A percentile compares a stretch with the other conserved stretches of the same genome.
Conservation (phyloP, 2,329 filamentous ascomycete genomes). For the Fusarium sororula region DNA sequence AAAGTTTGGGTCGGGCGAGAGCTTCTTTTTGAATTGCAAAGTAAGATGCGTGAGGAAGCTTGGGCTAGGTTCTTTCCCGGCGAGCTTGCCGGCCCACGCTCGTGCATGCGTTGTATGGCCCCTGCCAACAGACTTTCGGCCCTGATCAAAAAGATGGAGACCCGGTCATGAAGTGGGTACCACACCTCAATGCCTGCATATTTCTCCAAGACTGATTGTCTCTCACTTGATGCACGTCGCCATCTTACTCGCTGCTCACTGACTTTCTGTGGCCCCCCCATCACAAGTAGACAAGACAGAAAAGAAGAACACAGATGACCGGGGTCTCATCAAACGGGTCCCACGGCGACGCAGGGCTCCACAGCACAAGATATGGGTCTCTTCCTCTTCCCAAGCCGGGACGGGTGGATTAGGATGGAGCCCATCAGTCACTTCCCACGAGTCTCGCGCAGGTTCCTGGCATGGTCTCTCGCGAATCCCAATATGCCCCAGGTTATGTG, state of each 20-base stretch:
- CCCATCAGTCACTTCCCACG: constrained; percentile 32
- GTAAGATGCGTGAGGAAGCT: constrained; percentile 30
- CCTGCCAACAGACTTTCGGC: constrained; percentile 42
- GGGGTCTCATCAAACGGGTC: constrained; percentile 37
- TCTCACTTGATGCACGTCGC: constrained; percentile 19
- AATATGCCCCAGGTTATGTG: constrained; percentile 37
- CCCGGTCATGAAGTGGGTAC: constrained; percentile 29
- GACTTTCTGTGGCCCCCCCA: constrained; percentile 23
- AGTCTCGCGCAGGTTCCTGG: constrained; percentile 33
- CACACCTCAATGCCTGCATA: constrained; percentile 29
- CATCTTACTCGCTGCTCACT: constrained; percentile 21
- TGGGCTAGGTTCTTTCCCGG: constrained; percentile 35
- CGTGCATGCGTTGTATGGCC: constrained; percentile 24
- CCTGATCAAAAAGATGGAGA: constrained; percentile 38
- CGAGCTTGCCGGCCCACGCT: constrained; percentile 40
- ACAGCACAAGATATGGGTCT: constrained; percentile 25
- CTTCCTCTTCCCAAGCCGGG: constrained; percentile 23
- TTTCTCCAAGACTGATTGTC: constrained; percentile 31
- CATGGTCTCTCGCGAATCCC: constrained; percentile 35
- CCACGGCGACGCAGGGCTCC: constrained; percentile 30
- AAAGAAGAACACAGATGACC: constrained; percentile 20
- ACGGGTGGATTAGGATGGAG: constrained; percentile 33
- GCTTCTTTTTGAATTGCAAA: constrained; percentile 52
- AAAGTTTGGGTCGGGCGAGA: constrained; percentile 46
- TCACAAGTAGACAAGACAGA: constrained; percentile 25